These are phyloP conservation scores for Claviceps sp. DNA, from an alignment of 2,329 filamentous ascomycete genomes.

Conservation along the genomic window DNA sequence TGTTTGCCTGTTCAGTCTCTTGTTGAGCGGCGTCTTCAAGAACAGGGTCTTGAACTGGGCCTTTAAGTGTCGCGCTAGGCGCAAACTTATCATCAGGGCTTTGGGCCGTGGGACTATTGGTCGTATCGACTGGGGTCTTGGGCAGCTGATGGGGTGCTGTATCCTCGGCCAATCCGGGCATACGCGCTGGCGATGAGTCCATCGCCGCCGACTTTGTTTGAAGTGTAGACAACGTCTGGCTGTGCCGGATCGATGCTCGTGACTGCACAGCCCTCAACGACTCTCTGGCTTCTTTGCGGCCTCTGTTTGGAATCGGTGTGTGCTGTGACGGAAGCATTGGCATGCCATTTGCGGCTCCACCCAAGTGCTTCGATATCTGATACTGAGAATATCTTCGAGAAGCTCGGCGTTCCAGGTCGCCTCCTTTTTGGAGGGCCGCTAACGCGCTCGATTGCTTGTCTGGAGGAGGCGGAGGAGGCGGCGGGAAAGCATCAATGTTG, in stretches of 20 bases:
- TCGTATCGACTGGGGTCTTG: conserved; percentile 6
- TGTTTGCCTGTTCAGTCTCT: conserved; percentile 7
- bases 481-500: conserved; percentile 53
- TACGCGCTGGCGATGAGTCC: conserved; percentile 51
- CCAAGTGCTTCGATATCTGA: conserved; percentile 89
- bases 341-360: conserved; percentile 65
- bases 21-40: conserved; percentile 7
- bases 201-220: conserved; percentile 25
- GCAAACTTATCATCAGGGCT: conserved; percentile 52
- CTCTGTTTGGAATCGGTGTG: conserved; percentile 72
- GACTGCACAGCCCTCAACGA: conserved; percentile 59
- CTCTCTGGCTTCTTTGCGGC: conserved; percentile 64
- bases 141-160: conserved; percentile 14
- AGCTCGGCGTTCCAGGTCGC: conserved; percentile 81
- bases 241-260: conserved; percentile 37
- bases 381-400: conserved; percentile 92
- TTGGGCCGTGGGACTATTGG: conserved; percentile 26
- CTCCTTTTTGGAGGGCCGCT: conserved; percentile 78
- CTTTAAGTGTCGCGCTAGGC: conserved; percentile 45
- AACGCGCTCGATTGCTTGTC: conserved; percentile 82
- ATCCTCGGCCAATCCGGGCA: conserved; percentile 53
- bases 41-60: conserved; percentile 37
- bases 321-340: conserved; percentile 77
- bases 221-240: conserved; percentile 34
- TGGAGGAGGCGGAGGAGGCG: conserved; percentile 52